Evolutionary conservation across 75 land plant species (phyloP).

Genomic region (Isoetes taiwanensis): DNA sequence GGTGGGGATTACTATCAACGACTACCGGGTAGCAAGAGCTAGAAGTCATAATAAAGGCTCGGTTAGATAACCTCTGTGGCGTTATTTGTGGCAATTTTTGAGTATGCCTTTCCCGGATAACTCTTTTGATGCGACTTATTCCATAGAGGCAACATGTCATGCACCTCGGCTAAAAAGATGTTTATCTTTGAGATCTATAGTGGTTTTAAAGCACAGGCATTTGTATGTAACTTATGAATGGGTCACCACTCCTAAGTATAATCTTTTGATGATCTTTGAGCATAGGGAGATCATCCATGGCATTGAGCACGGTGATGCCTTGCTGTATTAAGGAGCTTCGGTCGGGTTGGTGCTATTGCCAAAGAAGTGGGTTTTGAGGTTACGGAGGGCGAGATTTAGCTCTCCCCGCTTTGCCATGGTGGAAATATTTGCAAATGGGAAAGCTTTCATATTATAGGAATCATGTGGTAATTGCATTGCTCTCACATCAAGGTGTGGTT

Average conservation of each 20-base stretch:
- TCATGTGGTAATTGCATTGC: conserved; percentile 51
- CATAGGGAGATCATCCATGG: conserved; percentile 81
- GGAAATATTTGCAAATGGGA: conserved; percentile 79
- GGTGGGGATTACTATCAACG: conserved; percentile 87
- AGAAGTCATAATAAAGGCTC: conserved; percentile 79
- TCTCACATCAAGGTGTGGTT: conserved; percentile 71
- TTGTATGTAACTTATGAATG: conserved; percentile 86
- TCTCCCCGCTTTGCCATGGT: conserved; percentile 80
- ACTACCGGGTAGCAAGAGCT: conserved; percentile 81
- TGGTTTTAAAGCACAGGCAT: conserved; percentile 79
- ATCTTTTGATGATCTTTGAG: conserved; percentile 30
- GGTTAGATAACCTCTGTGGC: conserved; percentile 64
- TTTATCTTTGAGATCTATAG: conserved; percentile 77
- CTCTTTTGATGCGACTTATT: conserved; percentile 77
- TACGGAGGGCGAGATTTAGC: conserved; percentile 75
- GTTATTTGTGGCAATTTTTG: conserved; percentile 90
- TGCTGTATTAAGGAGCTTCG: conserved; percentile 57
- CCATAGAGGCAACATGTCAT: conserved; percentile 96
- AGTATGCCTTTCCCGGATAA: conserved; percentile 64
- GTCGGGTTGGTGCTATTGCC: conserved; percentile 52
- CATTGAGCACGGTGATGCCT: conserved; percentile 86
- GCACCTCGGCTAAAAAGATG: conserved; percentile 74
- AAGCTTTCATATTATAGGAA: conserved; percentile 70
- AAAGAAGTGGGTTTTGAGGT: conserved; percentile 75
- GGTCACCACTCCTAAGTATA: conserved; percentile 72